Evolutionary conservation across 2,329 filamentous ascomycete genomes (phyloP).

Genomic region (Aspergillus sp.): DNA sequence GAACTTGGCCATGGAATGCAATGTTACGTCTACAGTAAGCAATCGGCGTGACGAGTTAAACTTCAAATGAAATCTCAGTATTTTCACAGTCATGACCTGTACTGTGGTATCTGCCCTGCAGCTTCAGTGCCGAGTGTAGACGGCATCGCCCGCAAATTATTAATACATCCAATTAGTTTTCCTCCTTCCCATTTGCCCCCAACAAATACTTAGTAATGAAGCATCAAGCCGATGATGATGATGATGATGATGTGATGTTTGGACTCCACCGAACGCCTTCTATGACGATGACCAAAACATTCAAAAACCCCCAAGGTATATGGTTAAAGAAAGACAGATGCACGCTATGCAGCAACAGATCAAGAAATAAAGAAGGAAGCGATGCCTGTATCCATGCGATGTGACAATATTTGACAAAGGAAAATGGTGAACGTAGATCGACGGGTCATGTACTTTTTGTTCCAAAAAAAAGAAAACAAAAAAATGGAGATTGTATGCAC

Average conservation of each 20-base stretch:
- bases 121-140: neutral
- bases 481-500: neutral
- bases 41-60: neutral
- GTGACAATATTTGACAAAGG: slow-evolving; percentile 1
- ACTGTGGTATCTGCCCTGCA: slow-evolving; percentile 3
- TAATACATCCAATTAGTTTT: no score
- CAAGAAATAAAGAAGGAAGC: slow-evolving; percentile 8
- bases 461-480: neutral
- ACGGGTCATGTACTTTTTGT: slow-evolving; percentile 6
- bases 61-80: neutral
- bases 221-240: neutral
- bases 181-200: neutral
- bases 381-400: slow-evolving; percentile 3
- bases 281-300: slow-evolving; percentile 16
- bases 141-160: neutral
- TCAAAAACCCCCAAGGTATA: slow-evolving; percentile 11
- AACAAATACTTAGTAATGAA: slow-evolving; percentile 2
- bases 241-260: slow-evolving; percentile 10
- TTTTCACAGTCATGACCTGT: neutral
- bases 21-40: no score
- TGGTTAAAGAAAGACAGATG: slow-evolving; percentile 11
- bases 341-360: slow-evolving; percentile 18
- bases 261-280: slow-evolving; percentile 22
- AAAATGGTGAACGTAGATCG: neutral
- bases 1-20: neutral